phyloP scores from a whole-genome alignment of 2,329 filamentous ascomycete genomes.

The Emmonsia crescens region DNA sequence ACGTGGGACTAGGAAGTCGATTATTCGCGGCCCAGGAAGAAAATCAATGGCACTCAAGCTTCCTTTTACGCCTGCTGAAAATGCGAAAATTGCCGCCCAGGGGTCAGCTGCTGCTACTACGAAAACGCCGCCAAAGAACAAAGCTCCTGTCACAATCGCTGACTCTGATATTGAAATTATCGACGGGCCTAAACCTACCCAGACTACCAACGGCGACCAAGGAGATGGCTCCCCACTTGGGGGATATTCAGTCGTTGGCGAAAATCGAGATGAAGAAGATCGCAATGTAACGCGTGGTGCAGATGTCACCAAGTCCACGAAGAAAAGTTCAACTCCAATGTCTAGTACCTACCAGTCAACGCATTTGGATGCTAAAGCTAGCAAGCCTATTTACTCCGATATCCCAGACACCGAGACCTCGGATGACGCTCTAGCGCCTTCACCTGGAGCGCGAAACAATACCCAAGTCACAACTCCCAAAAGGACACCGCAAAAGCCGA shows the following conservation, averaged over 20 bases:
- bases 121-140: not conserved
- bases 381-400: not conserved
- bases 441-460: not conserved
- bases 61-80: not conserved
- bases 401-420: not conserved
- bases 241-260: not conserved
- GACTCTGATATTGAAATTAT: not conserved
- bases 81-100: not conserved
- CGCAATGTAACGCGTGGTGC: not conserved
- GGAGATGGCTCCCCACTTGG: not conserved
- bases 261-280: not conserved
- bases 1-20: slow-evolving; percentile 1
- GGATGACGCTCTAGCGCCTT: not conserved
- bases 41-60: not conserved
- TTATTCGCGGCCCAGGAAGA: not conserved
- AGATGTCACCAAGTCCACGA: not conserved
- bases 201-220: not conserved
- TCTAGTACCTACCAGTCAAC: not conserved
- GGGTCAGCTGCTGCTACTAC: not conserved
- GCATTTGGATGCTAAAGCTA: not conserved
- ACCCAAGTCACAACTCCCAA: not conserved
- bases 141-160: not conserved
- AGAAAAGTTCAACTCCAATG: not conserved
- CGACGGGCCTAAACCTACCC: not conserved
- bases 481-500: not conserved